These are phyloP conservation scores for Pezicula radicicola DNA, from an alignment of 2,329 filamentous ascomycete genomes.

Conservation along the genomic window DNA sequence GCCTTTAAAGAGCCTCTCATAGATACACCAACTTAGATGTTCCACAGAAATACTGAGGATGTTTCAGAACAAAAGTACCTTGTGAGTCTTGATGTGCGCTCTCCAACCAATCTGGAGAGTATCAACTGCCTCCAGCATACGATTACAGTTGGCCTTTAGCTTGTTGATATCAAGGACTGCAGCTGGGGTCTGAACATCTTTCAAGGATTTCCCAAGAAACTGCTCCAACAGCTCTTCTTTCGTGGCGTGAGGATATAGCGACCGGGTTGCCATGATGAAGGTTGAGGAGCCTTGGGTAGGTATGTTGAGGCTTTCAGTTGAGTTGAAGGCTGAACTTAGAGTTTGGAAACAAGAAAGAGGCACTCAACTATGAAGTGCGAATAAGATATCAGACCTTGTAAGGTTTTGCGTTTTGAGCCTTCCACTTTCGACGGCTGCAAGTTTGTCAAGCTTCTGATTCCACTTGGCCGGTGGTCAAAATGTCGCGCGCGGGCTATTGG, in stretches of 20 bases:
- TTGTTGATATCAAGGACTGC: slow-evolving; percentile 67
- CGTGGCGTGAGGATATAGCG: slow-evolving; percentile 22
- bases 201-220: slow-evolving; percentile 59
- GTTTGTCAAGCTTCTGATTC: no score
- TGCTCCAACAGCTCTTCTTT: slow-evolving; percentile 34
- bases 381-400: no score
- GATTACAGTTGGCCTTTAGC: slow-evolving; percentile 62
- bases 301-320: not conserved
- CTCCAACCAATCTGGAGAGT: slow-evolving; percentile 64
- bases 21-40: no score
- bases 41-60: not conserved
- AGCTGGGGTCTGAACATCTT: slow-evolving; percentile 62
- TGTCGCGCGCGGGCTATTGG: no score
- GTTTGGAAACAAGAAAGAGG: not conserved
- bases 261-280: slow-evolving; percentile 18
- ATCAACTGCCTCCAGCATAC: slow-evolving; percentile 65
- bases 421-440: no score
- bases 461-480: no score
- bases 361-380: no score
- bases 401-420: not conserved
- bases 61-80: slow-evolving; percentile 44
- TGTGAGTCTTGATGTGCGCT: slow-evolving; percentile 82
- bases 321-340: not conserved
- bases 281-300: not conserved
- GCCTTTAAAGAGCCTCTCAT: not conserved